These are phyloP conservation scores for Delphinella strobiligena DNA, from an alignment of 2,329 filamentous ascomycete species.

Conservation along the genomic window DNA sequence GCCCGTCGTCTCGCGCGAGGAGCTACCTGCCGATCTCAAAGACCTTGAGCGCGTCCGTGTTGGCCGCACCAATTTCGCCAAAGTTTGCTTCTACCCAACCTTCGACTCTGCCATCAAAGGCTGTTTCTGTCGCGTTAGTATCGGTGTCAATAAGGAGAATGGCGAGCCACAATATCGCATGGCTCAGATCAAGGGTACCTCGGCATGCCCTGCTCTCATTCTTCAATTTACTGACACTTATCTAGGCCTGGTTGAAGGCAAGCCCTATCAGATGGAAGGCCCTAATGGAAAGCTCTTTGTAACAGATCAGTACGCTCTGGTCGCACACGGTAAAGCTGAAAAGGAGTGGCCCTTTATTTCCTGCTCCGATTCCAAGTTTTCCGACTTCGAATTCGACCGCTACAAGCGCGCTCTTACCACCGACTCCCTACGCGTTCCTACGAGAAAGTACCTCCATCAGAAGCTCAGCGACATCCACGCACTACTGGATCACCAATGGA, in stretches of 20 bases:
- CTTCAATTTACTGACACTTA: not conserved
- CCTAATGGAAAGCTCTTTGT: constrained; percentile 63
- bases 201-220: not conserved
- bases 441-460: constrained; percentile 51
- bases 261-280: constrained; percentile 70
- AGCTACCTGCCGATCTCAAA: constrained; percentile 58
- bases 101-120: constrained; percentile 74
- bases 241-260: constrained; percentile 58
- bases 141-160: constrained; percentile 60
- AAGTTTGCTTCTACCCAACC: constrained; percentile 85
- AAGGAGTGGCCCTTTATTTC: constrained; percentile 83
- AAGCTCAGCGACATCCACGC: constrained; percentile 74
- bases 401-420: constrained; percentile 64
- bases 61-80: constrained; percentile 73
- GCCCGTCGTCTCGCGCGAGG: constrained; percentile 43
- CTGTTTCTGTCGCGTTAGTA: constrained; percentile 74
- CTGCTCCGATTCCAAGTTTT: constrained; percentile 74
- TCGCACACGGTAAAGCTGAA: constrained; percentile 71
- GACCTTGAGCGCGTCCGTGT: constrained; percentile 78
- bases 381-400: constrained; percentile 66
- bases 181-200: constrained; percentile 69
- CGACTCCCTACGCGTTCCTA: constrained; percentile 62
- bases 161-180: constrained; percentile 75
- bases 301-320: constrained; percentile 73
- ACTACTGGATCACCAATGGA: constrained; percentile 70